Base-by-base conservation (phyloP, 1,284 basidiomycete genomes). In the Apiotrichum gamsii region DNA sequence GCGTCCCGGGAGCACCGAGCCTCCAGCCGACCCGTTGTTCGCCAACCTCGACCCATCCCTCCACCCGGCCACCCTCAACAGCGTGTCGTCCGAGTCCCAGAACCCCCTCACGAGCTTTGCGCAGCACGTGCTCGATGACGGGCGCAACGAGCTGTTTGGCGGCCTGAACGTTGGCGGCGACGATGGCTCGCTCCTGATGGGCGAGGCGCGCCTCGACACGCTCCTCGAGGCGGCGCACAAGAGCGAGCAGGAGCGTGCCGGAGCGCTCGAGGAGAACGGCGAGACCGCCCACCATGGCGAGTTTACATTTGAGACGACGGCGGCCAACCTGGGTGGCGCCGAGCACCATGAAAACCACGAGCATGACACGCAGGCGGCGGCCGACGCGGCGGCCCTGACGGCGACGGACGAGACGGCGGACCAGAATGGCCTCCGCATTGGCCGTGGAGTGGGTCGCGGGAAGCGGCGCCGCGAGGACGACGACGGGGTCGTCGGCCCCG, bases 81-180 rank as follows among this genome's bases (percentile, higher is more conserved):
- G 44, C 34, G 53, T 49, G 36, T 8, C 36, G 39, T n/a, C 14
- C 36, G 24, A 28, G 4, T 5, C 13, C 5, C 39, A 45, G 33
- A 57, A 58, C 35, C 59, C 56, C 8, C 49, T 62, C 5, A 49
- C 47, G 14, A 39, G 49, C 23, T 60, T 62, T 35, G 60, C 58
- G 15, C 54, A 60, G 40, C 60, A 62, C 37, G 54, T 58, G 25
- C 48, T 62, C 18, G 38, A 39, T 11, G 48, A 50, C 25, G 32
- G 38, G 28, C 44, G 32, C 30, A 39, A 47, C 13, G 51, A 44
- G 35, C 32, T 52, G 39, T 41, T 55, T 13, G 46, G 42, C 16
- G 25, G 25, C 11, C 25, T 28, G 8, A 28, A 28, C 25, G 43
- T 39, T 14, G 45, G 42, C 16, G 55, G 48, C 15, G 54, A 52